phyloP scores from a whole-genome alignment of 2,329 filamentous ascomycete genomes.

The Hypoxylon sp. region DNA sequence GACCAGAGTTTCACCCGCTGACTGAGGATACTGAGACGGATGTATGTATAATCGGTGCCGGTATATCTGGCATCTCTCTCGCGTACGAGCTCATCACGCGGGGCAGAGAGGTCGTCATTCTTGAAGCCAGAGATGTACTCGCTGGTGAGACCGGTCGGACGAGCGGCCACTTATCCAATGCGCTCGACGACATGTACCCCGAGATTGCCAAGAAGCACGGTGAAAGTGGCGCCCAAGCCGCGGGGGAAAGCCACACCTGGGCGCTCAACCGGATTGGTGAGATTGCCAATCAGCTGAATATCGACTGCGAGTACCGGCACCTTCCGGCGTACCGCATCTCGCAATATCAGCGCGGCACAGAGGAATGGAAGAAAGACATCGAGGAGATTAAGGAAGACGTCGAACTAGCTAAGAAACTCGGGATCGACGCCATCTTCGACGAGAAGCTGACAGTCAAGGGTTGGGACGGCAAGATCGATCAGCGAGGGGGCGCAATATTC shows the following conservation, averaged over 20 bases:
- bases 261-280: slow-evolving; percentile 67
- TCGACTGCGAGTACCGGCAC: slow-evolving; percentile 70
- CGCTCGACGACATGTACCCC: slow-evolving; percentile 67
- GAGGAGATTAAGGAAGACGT: slow-evolving; percentile 62
- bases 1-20: slow-evolving; percentile 62
- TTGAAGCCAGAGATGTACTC: slow-evolving; percentile 69
- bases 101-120: slow-evolving; percentile 64
- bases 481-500: slow-evolving; percentile 65
- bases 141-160: slow-evolving; percentile 69
- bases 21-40: slow-evolving; percentile 61
- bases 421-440: slow-evolving; percentile 60
- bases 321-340: slow-evolving; percentile 66
- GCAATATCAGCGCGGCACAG: slow-evolving; percentile 60
- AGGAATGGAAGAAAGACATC: slow-evolving; percentile 62
- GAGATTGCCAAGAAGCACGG: slow-evolving; percentile 68
- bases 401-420: slow-evolving; percentile 60
- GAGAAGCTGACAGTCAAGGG: slow-evolving; percentile 64
- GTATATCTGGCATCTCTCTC: slow-evolving; percentile 66
- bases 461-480: slow-evolving; percentile 66
- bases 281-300: slow-evolving; percentile 62
- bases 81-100: slow-evolving; percentile 68
- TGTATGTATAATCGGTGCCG: slow-evolving; percentile 66
- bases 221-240: slow-evolving; percentile 61
- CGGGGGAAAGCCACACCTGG: slow-evolving; percentile 69
- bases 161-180: slow-evolving; percentile 67